A percentile compares a stretch with the other conserved stretches of the same genome.
These are phyloP conservation scores for Leishmania braziliensis DNA, from an alignment of 208 protist species.

Conservation along the genomic window DNA sequence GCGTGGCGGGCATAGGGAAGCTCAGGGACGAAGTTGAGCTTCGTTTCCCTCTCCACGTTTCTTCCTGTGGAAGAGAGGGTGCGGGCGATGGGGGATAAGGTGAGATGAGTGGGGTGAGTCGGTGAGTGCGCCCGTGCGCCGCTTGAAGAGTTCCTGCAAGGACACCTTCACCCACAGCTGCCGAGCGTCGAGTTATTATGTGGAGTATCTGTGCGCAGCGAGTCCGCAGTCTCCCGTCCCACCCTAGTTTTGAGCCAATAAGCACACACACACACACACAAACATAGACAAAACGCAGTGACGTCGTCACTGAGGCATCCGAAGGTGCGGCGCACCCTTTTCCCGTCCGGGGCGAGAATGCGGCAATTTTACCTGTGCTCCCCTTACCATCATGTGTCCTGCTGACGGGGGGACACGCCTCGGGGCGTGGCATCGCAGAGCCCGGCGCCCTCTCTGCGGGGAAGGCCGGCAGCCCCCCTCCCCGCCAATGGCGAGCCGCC, in stretches of 20 bases:
- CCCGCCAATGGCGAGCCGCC: too few species aligned
- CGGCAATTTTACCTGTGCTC: not conserved
- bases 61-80: not conserved
- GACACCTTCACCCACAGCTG: too few species aligned
- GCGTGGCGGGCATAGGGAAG: conserved; percentile 2
- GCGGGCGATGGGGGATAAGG: not conserved
- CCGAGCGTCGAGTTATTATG: not conserved
- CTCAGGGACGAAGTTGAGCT: not conserved
- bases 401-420: not conserved
- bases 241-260: not conserved
- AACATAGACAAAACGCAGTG: not conserved
- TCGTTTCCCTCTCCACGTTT: not conserved
- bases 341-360: not conserved
- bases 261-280: not conserved
- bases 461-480: not conserved
- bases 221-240: not conserved
- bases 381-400: not conserved
- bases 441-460: not conserved
- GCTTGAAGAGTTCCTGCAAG: not conserved
- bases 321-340: not conserved
- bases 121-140: conserved; percentile 1
- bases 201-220: not conserved
- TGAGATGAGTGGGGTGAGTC: not conserved
- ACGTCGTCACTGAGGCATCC: not conserved
- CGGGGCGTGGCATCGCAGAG: not conserved